These are phyloP conservation scores for Dioscorea alata DNA, from an alignment of 106 monocot species.

Conservation along the genomic window DNA sequence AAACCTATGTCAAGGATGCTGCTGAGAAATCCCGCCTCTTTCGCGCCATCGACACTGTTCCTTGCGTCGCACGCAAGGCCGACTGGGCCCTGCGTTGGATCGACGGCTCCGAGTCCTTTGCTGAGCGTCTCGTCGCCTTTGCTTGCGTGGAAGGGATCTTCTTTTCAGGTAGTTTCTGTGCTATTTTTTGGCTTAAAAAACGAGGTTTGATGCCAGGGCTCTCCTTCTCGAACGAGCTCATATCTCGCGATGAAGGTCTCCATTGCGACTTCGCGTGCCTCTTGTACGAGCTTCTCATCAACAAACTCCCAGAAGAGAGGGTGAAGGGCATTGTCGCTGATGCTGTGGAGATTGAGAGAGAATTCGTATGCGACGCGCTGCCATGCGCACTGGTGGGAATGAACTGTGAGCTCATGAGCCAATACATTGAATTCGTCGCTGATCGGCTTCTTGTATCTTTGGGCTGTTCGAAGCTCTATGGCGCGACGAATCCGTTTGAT, in stretches of 20 bases:
- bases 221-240: conserved; percentile 77
- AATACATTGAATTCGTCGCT: conserved; percentile 44
- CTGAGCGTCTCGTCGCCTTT: conserved; percentile 53
- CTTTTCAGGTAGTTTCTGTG: conserved; percentile 70
- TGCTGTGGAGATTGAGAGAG: conserved; percentile 38
- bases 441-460: conserved; percentile 27
- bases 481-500: conserved; percentile 26
- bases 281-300: conserved; percentile 31
- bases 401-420: conserved; percentile 34
- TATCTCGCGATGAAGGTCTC: conserved; percentile 83
- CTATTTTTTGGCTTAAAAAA: conserved; percentile 79
- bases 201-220: conserved; percentile 67
- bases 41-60: conserved; percentile 54
- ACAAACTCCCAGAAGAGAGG: conserved; percentile 21
- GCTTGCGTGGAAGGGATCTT: conserved; percentile 76
- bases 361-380: conserved; percentile 34
- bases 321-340: conserved; percentile 22
- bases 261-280: conserved; percentile 96
- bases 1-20: conserved; percentile 54
- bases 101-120: conserved; percentile 34
- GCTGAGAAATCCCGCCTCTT: conserved; percentile 51
- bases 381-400: conserved; percentile 34
- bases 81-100: conserved; percentile 70
- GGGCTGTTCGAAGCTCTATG: conserved; percentile 22
- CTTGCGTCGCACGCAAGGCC: conserved; percentile 52